Percentiles rank a stretch among this genome's conserved stretches.
phyloP scores from a whole-genome alignment of 345 rosid genomes.

The Ceriops tagal region DNA sequence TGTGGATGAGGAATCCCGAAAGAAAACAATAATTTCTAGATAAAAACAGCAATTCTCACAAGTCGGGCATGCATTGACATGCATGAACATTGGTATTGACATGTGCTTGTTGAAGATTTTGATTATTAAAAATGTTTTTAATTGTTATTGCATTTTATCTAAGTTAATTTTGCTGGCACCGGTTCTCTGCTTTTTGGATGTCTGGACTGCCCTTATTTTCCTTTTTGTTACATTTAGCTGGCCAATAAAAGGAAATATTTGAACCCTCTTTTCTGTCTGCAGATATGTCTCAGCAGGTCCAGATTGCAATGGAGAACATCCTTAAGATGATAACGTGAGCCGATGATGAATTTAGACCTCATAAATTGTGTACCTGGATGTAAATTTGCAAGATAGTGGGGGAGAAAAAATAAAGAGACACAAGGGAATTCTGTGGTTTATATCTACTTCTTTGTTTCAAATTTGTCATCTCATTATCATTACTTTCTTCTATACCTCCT shows the following conservation, averaged over 20 bases:
- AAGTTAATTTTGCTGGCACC: too few species aligned
- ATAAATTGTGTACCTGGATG: background rate
- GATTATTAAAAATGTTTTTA: too few species aligned
- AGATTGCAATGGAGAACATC: conserved; percentile 72
- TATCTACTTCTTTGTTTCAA: background rate
- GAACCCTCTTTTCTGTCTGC: conserved; percentile 12
- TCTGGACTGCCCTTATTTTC: background rate
- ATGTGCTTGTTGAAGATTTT: too few species aligned
- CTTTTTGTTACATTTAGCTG: background rate
- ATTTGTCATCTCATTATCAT: background rate
- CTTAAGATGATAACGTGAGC: conserved; percentile 81
- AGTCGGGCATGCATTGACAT: too few species aligned
- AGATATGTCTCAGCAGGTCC: conserved; percentile 84
- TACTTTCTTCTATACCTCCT: background rate
- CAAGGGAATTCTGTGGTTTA: background rate
- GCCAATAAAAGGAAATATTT: background rate
- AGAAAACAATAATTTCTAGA: too few species aligned
- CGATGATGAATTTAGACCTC: background rate
- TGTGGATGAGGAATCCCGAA: too few species aligned
- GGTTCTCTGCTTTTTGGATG: too few species aligned
- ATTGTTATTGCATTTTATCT: too few species aligned
- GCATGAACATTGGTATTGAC: too few species aligned
- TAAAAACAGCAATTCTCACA: too few species aligned
- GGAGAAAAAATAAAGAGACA: background rate
- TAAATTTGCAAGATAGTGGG: background rate